phyloP scores from a whole-genome alignment of 164 flowering plant species.

The Santalum album region DNA sequence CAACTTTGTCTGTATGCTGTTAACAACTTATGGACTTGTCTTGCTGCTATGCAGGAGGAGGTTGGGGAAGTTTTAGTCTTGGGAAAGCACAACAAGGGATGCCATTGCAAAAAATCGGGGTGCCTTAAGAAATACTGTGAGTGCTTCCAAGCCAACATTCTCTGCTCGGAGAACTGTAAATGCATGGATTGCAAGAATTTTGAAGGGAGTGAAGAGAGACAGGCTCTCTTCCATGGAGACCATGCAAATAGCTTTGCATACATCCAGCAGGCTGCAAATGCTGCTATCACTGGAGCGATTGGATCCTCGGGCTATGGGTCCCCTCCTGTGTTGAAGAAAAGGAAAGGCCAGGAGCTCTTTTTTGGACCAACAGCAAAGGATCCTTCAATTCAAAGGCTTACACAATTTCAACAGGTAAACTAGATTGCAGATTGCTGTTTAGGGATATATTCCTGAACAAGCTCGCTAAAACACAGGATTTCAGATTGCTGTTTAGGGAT shows the following conservation, averaged over 20 bases:
- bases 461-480: too few species aligned
- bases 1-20: neutral
- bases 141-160: slow-evolving; percentile 93
- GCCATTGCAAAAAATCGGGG: slow-evolving; percentile 96
- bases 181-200: slow-evolving; percentile 93
- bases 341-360: slow-evolving; percentile 62
- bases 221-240: slow-evolving; percentile 77
- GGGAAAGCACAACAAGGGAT: slow-evolving; percentile 94
- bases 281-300: slow-evolving; percentile 93
- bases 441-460: neutral
- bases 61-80: slow-evolving; percentile 46
- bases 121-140: slow-evolving; percentile 98
- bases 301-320: slow-evolving; percentile 90
- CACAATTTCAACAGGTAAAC: slow-evolving; percentile 60
- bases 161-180: slow-evolving; percentile 95
- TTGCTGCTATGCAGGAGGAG: slow-evolving; percentile 50
- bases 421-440: neutral
- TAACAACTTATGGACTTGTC: slow-evolving; percentile 10
- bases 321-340: slow-evolving; percentile 59
- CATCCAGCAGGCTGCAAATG: slow-evolving; percentile 96
- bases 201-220: slow-evolving; percentile 98
- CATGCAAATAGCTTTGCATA: slow-evolving; percentile 53
- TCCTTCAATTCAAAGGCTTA: slow-evolving; percentile 35
- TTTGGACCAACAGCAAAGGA: slow-evolving; percentile 49
- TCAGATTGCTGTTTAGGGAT: neutral